Conservation (phyloP, 2,329 filamentous ascomycete genomes). For the Phyllosticta citriasiana region DNA sequence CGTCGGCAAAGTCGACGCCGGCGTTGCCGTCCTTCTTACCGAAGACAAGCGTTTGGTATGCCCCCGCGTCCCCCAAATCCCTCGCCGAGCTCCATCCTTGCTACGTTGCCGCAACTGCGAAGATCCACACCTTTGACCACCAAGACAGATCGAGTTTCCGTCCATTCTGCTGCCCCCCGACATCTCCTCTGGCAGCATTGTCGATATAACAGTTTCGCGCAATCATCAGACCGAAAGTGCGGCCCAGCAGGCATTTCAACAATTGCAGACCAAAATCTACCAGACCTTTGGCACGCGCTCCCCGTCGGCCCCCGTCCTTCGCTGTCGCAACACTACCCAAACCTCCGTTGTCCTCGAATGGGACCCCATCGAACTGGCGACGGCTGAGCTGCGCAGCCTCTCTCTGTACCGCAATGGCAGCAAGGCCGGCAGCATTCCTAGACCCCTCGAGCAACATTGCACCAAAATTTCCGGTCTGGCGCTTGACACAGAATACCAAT, state of each 20-base stretch:
- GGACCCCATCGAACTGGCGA: conserved; percentile 89
- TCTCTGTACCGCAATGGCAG: conserved; percentile 91
- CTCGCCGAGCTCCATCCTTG: conserved; percentile 12
- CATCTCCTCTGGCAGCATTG: conserved; percentile 91
- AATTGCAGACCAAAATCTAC: conserved; percentile 83
- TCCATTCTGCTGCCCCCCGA: conserved; percentile 93
- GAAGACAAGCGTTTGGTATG: conserved; percentile 92
- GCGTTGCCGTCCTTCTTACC: conserved; percentile 91
- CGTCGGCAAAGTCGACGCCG: conserved; percentile 97
- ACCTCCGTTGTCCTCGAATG: conserved; percentile 98
- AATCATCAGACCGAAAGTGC: conserved; percentile 70
- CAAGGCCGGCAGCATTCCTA: conserved; percentile 91
- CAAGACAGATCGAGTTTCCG: conserved; percentile 83
- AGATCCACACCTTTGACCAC: conserved; percentile 8
- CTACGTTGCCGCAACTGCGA: conserved; percentile 4
- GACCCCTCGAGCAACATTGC: conserved; percentile 75
- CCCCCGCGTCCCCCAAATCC: conserved; percentile 16
- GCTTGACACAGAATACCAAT: conserved; percentile 93
- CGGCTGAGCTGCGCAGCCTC: conserved; percentile 79
- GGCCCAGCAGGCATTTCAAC: conserved; percentile 65
- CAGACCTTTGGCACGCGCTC: conserved; percentile 73
- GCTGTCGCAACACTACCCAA: conserved; percentile 94
- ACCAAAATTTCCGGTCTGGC: conserved; percentile 95
- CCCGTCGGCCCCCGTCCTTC: conserved; percentile 66
- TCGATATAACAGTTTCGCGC: conserved; percentile 90